Conservation (phyloP, 257 asterid genomes). For the Rubia yunnanensis region DNA sequence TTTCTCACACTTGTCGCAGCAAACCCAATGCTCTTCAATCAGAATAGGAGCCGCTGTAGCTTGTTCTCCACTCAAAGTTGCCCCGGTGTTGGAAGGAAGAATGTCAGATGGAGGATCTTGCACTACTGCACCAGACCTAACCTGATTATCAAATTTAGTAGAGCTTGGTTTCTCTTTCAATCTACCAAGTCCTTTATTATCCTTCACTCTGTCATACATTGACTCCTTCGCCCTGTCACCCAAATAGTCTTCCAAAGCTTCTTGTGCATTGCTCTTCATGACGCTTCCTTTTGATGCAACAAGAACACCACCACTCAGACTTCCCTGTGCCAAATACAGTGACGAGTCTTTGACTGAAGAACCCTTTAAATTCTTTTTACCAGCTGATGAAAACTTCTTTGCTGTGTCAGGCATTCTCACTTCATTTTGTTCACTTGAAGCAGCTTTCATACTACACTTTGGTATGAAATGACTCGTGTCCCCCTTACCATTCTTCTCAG, state of each 20-base stretch:
- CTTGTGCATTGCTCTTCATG: slow-evolving; percentile 37
- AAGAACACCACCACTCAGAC: slow-evolving; percentile 25
- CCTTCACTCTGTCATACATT: slow-evolving; percentile 25
- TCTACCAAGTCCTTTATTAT: slow-evolving; percentile 31
- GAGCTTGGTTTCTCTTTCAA: slow-evolving; percentile 31
- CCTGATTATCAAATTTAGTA: slow-evolving; percentile 27
- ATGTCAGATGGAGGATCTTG: slow-evolving; percentile 34
- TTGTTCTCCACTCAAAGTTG: slow-evolving; percentile 28
- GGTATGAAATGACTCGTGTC: slow-evolving; percentile 12
- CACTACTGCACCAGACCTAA: slow-evolving; percentile 20
- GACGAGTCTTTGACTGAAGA: slow-evolving; percentile 36
- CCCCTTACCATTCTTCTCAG: slow-evolving; percentile 28
- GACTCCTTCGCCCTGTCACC: slow-evolving; percentile 36
- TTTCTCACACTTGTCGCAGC: slow-evolving; percentile 57
- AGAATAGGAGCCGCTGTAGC: slow-evolving; percentile 30
- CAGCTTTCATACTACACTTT: slow-evolving; percentile 24
- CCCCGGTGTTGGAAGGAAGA: slow-evolving; percentile 26
- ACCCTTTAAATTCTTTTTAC: slow-evolving; percentile 39
- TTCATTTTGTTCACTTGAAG: slow-evolving; percentile 27
- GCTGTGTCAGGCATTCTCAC: slow-evolving; percentile 17
- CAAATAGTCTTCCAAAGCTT: slow-evolving; percentile 27
- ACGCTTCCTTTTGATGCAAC: slow-evolving; percentile 26
- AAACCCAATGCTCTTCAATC: slow-evolving; percentile 65
- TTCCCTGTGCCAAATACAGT: slow-evolving; percentile 23
- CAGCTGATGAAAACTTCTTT: slow-evolving; percentile 32